Percentiles rank a stretch among this genome's conserved stretches.
phyloP scores from a whole-genome alignment of 179 eudicot genomes.

The Amaranthus tricolor region DNA sequence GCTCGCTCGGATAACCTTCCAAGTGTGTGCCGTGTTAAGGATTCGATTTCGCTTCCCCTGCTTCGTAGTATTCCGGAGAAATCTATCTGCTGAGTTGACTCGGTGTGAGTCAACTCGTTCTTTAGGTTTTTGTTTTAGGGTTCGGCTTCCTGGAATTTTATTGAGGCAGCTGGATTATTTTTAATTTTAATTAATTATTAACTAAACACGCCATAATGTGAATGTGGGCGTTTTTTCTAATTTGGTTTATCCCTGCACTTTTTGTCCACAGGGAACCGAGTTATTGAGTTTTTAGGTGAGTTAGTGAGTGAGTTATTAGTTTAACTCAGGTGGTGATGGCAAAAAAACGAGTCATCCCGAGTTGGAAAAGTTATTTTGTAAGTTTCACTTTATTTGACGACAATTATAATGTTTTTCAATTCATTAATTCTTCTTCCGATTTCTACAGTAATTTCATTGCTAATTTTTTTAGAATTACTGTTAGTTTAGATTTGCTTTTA shows the following conservation, averaged over 20 bases:
- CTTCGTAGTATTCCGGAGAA: constrained; percentile 21
- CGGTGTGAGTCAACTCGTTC: background rate
- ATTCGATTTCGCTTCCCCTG: constrained; percentile 13
- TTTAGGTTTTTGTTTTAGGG: background rate
- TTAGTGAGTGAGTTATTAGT: background rate
- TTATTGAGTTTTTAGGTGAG: constrained; percentile 10
- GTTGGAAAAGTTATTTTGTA: constrained; percentile 13
- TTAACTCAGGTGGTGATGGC: constrained; percentile 13
- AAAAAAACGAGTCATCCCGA: constrained; percentile 17
- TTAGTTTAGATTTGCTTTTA: no score
- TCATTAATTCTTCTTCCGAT: no score
- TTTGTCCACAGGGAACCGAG: constrained; percentile 11
- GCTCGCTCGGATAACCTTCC: constrained; percentile 23
- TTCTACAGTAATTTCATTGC: no score
- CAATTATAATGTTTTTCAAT: no score
- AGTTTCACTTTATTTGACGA: background rate
- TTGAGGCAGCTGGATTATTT: constrained; percentile 5
- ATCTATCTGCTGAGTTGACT: constrained; percentile 20
- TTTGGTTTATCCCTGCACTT: constrained; percentile 10
- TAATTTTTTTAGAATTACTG: no score
- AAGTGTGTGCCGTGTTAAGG: constrained; percentile 25
- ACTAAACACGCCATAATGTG: constrained; percentile 4
- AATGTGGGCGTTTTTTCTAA: constrained; percentile 13
- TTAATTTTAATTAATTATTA: no score
- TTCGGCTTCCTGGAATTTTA: constrained; percentile 4